A percentile compares a stretch with the other conserved stretches of the same genome.
Conservation (phyloP, 345 rosid genomes). For the Combretum micranthum region DNA sequence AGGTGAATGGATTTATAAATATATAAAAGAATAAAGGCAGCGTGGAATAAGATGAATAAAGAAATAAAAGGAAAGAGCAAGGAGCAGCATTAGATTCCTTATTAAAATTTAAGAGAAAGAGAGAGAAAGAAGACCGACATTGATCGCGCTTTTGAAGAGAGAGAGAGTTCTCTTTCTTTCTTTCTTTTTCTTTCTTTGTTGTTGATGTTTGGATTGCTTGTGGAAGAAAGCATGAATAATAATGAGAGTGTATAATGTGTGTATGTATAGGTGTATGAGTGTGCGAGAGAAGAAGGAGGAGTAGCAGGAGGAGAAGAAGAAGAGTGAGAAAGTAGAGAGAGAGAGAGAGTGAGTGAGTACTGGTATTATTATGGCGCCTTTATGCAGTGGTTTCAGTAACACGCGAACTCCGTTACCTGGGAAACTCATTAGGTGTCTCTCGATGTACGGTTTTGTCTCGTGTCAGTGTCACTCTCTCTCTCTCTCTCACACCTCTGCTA, state of each 20-base stretch:
- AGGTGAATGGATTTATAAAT: background rate
- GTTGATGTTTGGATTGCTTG: background rate
- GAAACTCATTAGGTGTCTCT: conserved; percentile 19
- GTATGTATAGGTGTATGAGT: background rate
- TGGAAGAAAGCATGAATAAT: background rate
- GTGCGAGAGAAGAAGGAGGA: background rate
- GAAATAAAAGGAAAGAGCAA: background rate
- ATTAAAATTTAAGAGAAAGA: conserved; percentile 9
- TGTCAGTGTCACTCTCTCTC: background rate
- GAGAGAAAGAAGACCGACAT: conserved; percentile 27
- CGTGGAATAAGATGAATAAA: background rate
- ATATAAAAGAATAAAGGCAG: conserved; percentile 1
- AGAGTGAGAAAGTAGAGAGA: background rate
- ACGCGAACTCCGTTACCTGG: conserved; percentile 31
- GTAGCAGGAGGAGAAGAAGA: no score
- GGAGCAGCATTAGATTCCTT: conserved; percentile 9
- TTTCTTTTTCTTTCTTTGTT: background rate
- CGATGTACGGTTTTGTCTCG: background rate
- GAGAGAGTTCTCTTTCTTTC: background rate
- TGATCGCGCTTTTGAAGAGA: conserved; percentile 16
- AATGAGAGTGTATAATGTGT: background rate
- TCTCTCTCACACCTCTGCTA: background rate
- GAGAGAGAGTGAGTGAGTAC: background rate
- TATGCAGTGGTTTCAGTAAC: conserved; percentile 31
- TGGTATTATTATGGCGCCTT: conserved; percentile 14